Percentiles rank a stretch among this genome's conserved stretches.
These are phyloP conservation scores for Aspergillus carbonarius DNA, from an alignment of 2,329 filamentous ascomycete species.

Conservation along the genomic window DNA sequence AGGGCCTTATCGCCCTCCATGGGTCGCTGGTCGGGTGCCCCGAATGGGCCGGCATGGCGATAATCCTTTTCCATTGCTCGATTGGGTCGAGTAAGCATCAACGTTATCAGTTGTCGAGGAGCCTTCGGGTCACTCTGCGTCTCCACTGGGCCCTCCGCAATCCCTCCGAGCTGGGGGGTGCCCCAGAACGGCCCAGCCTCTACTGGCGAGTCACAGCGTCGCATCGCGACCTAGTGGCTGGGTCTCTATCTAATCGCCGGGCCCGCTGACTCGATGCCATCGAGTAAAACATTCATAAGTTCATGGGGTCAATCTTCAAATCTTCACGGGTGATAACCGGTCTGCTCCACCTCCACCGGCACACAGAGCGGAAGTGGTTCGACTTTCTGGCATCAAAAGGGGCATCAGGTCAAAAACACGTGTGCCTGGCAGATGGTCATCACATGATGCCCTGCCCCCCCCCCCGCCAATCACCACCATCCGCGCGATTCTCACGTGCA, in stretches of 20 bases:
- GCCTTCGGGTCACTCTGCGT: not conserved
- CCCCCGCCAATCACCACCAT: no score
- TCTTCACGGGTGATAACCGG: not conserved
- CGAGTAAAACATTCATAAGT: slow-evolving; percentile 31
- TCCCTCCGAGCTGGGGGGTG: not conserved
- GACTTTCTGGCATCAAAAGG: no score
- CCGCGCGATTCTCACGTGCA: no score
- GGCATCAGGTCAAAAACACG: no score
- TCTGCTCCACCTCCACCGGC: no score
- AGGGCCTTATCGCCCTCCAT: slow-evolving; percentile 14
- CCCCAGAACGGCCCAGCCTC: not conserved
- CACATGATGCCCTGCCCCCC: no score
- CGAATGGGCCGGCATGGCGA: not conserved
- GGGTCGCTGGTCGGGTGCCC: not conserved
- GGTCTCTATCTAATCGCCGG: slow-evolving; percentile 23
- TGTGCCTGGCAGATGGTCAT: not conserved
- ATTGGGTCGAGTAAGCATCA: slow-evolving; percentile 23
- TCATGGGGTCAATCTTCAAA: not conserved
- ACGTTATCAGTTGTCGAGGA: slow-evolving; percentile 24
- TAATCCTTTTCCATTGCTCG: slow-evolving; percentile 16
- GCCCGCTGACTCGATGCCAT: slow-evolving; percentile 36
- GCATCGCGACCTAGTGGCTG: slow-evolving; percentile 9
- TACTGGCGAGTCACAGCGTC: slow-evolving; percentile 9
- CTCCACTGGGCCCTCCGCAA: slow-evolving; percentile 19
- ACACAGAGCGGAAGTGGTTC: no score